These are phyloP conservation scores for Fusarium goolgardi DNA, from an alignment of 2,329 filamentous ascomycete species.

Conservation along the genomic window DNA sequence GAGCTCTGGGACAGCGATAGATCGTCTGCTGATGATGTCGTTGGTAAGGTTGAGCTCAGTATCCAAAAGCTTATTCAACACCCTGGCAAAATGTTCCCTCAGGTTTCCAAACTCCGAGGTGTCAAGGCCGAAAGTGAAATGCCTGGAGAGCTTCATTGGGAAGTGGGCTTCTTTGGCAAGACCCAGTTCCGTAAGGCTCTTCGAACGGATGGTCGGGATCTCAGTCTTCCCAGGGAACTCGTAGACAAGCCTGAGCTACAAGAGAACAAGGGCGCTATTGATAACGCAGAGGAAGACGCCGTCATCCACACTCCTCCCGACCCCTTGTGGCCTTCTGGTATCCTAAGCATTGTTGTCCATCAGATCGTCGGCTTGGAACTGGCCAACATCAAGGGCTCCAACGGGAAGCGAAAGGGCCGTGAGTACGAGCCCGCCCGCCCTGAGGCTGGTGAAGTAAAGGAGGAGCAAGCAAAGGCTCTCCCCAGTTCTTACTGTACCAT, in stretches of 20 bases:
- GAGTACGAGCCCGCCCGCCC: constrained; percentile 91
- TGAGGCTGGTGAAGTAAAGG: constrained; percentile 83
- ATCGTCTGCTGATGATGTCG: constrained; percentile 91
- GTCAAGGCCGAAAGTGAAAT: constrained; percentile 87
- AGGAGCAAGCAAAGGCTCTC: constrained; percentile 82
- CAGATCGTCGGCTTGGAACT: constrained; percentile 96
- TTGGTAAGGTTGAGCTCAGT: constrained; percentile 92
- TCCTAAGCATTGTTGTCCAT: constrained; percentile 87
- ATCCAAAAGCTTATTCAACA: constrained; percentile 95
- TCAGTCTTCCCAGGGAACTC: constrained; percentile 77
- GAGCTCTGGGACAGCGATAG: constrained; percentile 97
- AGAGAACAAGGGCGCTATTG: constrained; percentile 82
- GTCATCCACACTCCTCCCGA: constrained; percentile 92
- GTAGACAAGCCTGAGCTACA: constrained; percentile 81
- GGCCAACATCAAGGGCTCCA: constrained; percentile 87
- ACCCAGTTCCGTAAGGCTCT: constrained; percentile 87
- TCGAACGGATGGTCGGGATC: constrained; percentile 87
- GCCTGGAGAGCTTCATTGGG: constrained; percentile 95
- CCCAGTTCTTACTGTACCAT: constrained; percentile 97
- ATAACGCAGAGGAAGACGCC: constrained; percentile 79
- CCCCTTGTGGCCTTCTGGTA: constrained; percentile 93
- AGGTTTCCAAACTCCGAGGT: constrained; percentile 84
- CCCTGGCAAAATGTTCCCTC: constrained; percentile 91
- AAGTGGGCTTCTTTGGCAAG: constrained; percentile 94
- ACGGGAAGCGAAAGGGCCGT: constrained; percentile 81